phyloP scores from a whole-genome alignment of 176 grass and related monocot genomes.

The Oryza punctata region DNA sequence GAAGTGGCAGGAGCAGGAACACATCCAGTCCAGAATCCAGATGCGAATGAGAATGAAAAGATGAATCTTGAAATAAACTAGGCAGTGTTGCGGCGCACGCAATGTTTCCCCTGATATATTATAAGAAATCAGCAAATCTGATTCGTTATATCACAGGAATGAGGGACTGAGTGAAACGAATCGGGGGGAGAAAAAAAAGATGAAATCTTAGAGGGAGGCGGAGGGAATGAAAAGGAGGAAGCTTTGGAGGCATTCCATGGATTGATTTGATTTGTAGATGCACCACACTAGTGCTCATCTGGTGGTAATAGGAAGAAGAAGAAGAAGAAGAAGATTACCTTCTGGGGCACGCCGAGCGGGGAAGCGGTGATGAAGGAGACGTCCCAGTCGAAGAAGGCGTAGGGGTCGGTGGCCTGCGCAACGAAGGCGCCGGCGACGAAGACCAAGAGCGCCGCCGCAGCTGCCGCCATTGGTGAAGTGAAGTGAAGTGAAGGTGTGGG shows the following conservation, averaged over 20 bases:
- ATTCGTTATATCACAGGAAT: not conserved
- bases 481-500: not conserved
- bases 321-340: conserved; percentile 28
- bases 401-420: conserved; percentile 61
- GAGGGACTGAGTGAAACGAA: not conserved
- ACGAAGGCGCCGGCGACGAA: conserved; percentile 34
- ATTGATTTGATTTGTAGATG: not conserved
- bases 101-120: too few relatives aligned
- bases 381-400: conserved; percentile 78
- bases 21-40: too few relatives aligned
- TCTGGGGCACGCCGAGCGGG: conserved; percentile 72
- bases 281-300: not conserved
- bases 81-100: too few relatives aligned
- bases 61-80: too few relatives aligned
- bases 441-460: not conserved
- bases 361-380: conserved; percentile 86
- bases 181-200: not conserved
- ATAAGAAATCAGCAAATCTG: too few relatives aligned
- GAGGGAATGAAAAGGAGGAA: too few relatives aligned
- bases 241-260: not conserved
- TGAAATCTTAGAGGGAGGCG: not conserved
- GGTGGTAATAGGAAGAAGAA: not conserved
- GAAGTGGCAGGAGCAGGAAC: too few relatives aligned
- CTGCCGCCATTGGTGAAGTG: conserved; percentile 28
- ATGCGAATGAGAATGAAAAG: too few relatives aligned